These are phyloP conservation scores for Phascolomyces articulosus DNA, from an alignment of 371 early-diverging fungal genomes.

Conservation along the genomic window DNA sequence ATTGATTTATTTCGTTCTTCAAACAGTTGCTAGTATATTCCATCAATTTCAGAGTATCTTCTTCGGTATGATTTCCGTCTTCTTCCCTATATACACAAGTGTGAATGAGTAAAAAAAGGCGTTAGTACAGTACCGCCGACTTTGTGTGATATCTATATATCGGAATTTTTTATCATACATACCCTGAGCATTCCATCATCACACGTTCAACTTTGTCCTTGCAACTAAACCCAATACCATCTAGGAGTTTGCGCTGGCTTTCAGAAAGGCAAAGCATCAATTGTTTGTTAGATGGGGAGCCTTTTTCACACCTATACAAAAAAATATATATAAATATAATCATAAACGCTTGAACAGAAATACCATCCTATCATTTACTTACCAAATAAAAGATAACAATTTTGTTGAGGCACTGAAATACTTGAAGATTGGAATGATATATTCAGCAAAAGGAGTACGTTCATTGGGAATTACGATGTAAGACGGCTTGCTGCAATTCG, in stretches of 20 bases:
- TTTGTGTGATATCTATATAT: no score
- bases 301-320: conserved; percentile 16
- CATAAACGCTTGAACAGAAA: not conserved
- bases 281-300: not conserved
- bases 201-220: conserved; percentile 12
- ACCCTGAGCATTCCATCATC: conserved; percentile 17
- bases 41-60: conserved; percentile 24
- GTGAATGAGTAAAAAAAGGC: conserved; percentile 4
- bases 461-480: conserved; percentile 10
- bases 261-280: conserved; percentile 7
- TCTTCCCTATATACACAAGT: conserved; percentile 10
- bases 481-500: not conserved
- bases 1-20: conserved; percentile 13
- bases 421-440: conserved; percentile 18
- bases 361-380: not conserved
- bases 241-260: conserved; percentile 6
- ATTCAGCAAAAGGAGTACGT: not conserved
- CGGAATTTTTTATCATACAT: not conserved
- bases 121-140: not conserved
- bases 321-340: not conserved
- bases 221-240: conserved; percentile 14
- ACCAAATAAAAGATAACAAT: conserved; percentile 5
- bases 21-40: conserved; percentile 20
- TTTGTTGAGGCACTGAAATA: conserved; percentile 7
- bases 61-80: conserved; percentile 13